Conservation (phyloP, 306 rosid genomes). For the Glycyrrhiza uralensis region DNA sequence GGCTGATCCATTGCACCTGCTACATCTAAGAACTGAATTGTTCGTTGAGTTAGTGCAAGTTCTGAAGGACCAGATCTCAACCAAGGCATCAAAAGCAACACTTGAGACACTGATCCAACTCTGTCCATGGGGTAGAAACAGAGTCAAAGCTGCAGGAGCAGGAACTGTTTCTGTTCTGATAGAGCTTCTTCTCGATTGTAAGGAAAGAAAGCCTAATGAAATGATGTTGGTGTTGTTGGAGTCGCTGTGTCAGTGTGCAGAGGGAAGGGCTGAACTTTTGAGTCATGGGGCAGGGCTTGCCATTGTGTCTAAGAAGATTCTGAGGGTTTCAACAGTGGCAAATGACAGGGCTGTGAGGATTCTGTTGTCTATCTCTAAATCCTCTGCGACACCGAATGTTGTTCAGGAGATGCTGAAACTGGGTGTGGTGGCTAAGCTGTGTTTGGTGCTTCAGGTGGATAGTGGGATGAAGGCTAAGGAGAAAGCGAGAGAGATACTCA, state of each 20-base stretch:
- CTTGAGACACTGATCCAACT: conserved; percentile 46
- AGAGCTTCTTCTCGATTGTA: conserved; percentile 54
- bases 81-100: conserved; percentile 50
- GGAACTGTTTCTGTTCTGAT: conserved; percentile 57
- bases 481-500: conserved; percentile 69
- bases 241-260: conserved; percentile 61
- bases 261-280: conserved; percentile 72
- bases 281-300: conserved; percentile 78
- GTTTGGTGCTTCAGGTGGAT: conserved; percentile 77
- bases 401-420: conserved; percentile 69
- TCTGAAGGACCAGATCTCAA: conserved; percentile 55
- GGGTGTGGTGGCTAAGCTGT: conserved; percentile 79
- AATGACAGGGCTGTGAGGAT: conserved; percentile 72
- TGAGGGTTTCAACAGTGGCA: conserved; percentile 64
- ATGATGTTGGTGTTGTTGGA: conserved; percentile 61
- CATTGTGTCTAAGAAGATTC: conserved; percentile 70
- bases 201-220: conserved; percentile 53
- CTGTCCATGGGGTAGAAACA: conserved; percentile 65
- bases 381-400: conserved; percentile 54
- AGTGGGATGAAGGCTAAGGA: conserved; percentile 73
- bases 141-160: conserved; percentile 57
- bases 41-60: conserved; percentile 52
- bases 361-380: conserved; percentile 45
- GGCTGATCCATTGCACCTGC: conserved; percentile 42
- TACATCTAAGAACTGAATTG: conserved; percentile 29